Evolutionary conservation across 2,329 filamentous ascomycete species (phyloP), one percentile per base, ranked within the genome.

Genomic region (Xylaria sp.): DNA sequence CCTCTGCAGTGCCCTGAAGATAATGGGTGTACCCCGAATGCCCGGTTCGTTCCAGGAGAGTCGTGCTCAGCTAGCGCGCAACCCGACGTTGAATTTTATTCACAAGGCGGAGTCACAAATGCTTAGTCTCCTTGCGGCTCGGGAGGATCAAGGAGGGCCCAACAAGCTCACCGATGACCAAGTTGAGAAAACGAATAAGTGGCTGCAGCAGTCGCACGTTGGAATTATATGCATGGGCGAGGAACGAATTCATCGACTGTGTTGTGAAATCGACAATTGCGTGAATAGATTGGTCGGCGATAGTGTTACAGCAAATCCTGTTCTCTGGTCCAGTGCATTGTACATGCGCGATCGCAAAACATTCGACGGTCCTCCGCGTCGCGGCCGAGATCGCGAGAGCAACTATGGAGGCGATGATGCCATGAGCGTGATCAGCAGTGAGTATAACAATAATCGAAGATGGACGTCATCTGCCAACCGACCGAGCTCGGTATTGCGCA

Each of bases 91-190:
- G n/a, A 86, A 86, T 32, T 91, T 95, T 68, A 85, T 97, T 7
- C 89, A 94, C 72, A 92, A 92, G 74, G 91, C 92, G 0, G 93
- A 97, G 79, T 90, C 91, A 6, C 93, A 97, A 77, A 89, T 96
- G 53, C 89, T 98, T 78, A 94, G 97, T 69, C 87, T 97, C 12
- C 86, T 98, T 77, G 93, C 94, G 34, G 94, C 94, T 4, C 85
- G 88, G 0, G 90, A 92, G 65, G 93, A 93, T 61, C 93, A 97
- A 73, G 95, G 94, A 12, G 95, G 96, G 0, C 93, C 93, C 0
- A 97, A 97, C 79, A 99, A 99, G 79, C 86, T 99, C 12, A 94
- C 93, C n/a, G 95, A 98, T 77, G 93, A 97, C 64, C 96, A 98
- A 78, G 91, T 94, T 0, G 93, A 97, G 60, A 90, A 94, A 72